phyloP scores from a whole-genome alignment of 2,329 filamentous ascomycete genomes.

The Dichotomopilus funicola region DNA sequence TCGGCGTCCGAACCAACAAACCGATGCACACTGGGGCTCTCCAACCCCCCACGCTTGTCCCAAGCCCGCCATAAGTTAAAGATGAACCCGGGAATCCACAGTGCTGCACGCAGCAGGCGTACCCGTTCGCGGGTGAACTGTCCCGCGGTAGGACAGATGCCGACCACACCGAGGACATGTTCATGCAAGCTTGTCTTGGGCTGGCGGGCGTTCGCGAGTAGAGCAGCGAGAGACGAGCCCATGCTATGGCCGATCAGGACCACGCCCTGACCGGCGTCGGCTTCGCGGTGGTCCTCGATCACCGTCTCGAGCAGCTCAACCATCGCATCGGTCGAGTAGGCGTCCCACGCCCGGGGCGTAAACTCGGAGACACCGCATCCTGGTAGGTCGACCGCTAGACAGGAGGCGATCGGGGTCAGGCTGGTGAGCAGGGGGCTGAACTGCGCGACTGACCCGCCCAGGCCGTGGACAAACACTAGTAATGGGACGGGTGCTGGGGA shows the following conservation, averaged over 20 bases:
- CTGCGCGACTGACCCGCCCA: slow-evolving; percentile 87
- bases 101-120: slow-evolving; percentile 46
- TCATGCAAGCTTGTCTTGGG: slow-evolving; percentile 48
- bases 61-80: slow-evolving; percentile 72
- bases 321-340: slow-evolving; percentile 72
- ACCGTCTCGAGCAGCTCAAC: slow-evolving; percentile 66
- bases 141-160: slow-evolving; percentile 69
- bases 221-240: slow-evolving; percentile 71
- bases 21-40: slow-evolving; percentile 71
- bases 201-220: slow-evolving; percentile 52
- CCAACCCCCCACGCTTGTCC: slow-evolving; percentile 70
- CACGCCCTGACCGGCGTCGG: slow-evolving; percentile 59
- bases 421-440: slow-evolving; percentile 77
- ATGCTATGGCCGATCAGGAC: slow-evolving; percentile 85
- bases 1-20: slow-evolving; percentile 67
- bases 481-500: slow-evolving; percentile 70
- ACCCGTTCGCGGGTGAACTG: slow-evolving; percentile 51
- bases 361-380: slow-evolving; percentile 82
- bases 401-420: slow-evolving; percentile 74
- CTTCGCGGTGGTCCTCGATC: slow-evolving; percentile 67
- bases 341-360: slow-evolving; percentile 61
- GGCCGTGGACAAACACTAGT: slow-evolving; percentile 84
- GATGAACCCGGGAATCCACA: slow-evolving; percentile 62
- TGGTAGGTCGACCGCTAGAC: slow-evolving; percentile 81
- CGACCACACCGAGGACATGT: slow-evolving; percentile 68